Evolutionary conservation across 108 stramenopile genomes (phyloP), one percentile per base, ranked within the genome.

Genomic region (Pseudonitzschia pungens): DNA sequence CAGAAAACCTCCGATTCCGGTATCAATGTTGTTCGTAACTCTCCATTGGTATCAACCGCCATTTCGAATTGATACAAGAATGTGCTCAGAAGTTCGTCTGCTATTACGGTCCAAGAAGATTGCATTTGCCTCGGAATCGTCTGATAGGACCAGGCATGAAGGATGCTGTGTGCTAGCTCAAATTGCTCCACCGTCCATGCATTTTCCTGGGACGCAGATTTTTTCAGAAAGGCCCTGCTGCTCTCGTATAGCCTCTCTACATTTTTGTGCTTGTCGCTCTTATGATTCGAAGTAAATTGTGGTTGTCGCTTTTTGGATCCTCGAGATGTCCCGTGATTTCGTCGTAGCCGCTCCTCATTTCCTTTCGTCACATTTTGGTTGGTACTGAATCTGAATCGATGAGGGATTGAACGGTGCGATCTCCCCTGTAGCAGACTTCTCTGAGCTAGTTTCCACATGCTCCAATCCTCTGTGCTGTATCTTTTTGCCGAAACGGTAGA

Each of bases 391-490:
- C 11, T 40, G 36, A 0, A 62, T 33, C 60, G 33, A 62, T 16
- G 60, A 11, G 54, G 10, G 54, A 62, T 40, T 36, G 60, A n/a
- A 26, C 60, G 32, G 32, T 21, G 20, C 18, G 12, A 5, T 18
- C 31, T 36, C 40, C 60, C 33, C 15, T 62, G 32, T 18, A 40
- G n/a, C 33, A 62, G 36, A 28, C 60, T 62, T 41, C 33, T 10
- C 33, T 62, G 60, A 40, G 60, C 60, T 31, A 62, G 32, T 33
- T 62, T 62, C 60, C 60, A 62, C 60, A 62, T 62, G 32, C 16
- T 40, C 3, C 32, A 40, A 14, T 58, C n/a, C 6, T 36, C 36
- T 5, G 6, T 58, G 22, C 27, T 20, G 12, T 9, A 9, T 31
- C 24, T 26, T 31, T 58, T 0, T 26, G 27, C 26, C 9, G 4